A percentile compares a stretch with the other conserved stretches of the same genome.
These are phyloP conservation scores for Hibiscus trionum DNA, from an alignment of 345 rosid genomes.

Conservation along the genomic window DNA sequence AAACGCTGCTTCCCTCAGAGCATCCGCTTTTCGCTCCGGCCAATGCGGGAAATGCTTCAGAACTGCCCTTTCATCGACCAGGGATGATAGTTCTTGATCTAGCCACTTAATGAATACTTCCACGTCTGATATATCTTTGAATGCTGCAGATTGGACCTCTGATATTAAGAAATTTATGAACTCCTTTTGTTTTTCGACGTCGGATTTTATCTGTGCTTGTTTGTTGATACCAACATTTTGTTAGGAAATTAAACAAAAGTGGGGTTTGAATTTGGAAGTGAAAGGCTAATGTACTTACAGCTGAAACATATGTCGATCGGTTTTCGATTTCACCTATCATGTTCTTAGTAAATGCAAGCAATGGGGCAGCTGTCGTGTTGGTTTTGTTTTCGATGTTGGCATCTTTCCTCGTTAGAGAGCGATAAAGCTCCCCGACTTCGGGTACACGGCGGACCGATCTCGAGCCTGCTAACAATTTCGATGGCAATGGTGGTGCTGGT, in stretches of 20 bases:
- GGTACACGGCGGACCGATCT: slow-evolving; percentile 72
- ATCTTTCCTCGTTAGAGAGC: slow-evolving; percentile 66
- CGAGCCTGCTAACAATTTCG: slow-evolving; percentile 37
- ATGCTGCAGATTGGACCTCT: slow-evolving; percentile 65
- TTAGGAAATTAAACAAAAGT: no score
- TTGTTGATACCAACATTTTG: no score
- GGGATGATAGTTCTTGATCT: slow-evolving; percentile 62
- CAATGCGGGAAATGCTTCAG: slow-evolving; percentile 84
- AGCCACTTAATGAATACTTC: slow-evolving; percentile 78
- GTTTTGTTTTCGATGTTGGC: slow-evolving; percentile 37
- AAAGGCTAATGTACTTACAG: slow-evolving; percentile 42
- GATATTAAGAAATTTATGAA: slow-evolving; percentile 54
- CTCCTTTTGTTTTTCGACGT: slow-evolving; percentile 64
- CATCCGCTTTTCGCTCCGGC: slow-evolving; percentile 89
- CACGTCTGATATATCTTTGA: slow-evolving; percentile 58
- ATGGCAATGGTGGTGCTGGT: slow-evolving; percentile 72
- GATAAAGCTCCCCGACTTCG: slow-evolving; percentile 75
- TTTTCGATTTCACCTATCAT: slow-evolving; percentile 99
- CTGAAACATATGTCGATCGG: slow-evolving; percentile 76
- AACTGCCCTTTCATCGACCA: slow-evolving; percentile 96
- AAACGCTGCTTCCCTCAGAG: slow-evolving; percentile 82
- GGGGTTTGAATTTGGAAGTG: background rate
- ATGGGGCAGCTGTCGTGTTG: slow-evolving; percentile 31
- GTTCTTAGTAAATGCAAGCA: slow-evolving; percentile 37
- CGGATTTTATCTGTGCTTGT: slow-evolving; percentile 65